Evolutionary conservation across 1,284 basidiomycete genomes (phyloP).

Genomic region (Macrocystidia cucumis): DNA sequence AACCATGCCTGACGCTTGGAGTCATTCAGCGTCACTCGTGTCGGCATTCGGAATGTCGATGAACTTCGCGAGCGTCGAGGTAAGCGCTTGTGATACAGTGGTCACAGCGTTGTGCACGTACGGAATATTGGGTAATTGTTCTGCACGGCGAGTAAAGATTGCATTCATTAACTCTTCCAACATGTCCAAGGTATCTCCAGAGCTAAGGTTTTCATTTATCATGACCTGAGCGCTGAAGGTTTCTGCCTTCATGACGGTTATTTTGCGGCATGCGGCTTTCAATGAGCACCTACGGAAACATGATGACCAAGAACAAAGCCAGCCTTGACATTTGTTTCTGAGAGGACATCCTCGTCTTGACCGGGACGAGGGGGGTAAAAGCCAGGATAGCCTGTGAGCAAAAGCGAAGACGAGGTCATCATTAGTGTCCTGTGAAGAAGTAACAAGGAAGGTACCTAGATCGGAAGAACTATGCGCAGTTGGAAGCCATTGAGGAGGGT

Average conservation of each 20-base stretch:
- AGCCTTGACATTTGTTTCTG: slow-evolving; percentile 70
- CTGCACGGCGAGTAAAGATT: slow-evolving; percentile 60
- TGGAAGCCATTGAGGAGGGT: slow-evolving; percentile 67
- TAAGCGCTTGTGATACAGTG: slow-evolving; percentile 1
- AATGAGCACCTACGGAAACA: slow-evolving; percentile 45
- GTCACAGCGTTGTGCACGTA: slow-evolving; percentile 39
- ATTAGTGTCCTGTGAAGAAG: too few species aligned
- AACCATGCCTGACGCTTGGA: slow-evolving; percentile 86
- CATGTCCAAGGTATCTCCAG: slow-evolving; percentile 49
- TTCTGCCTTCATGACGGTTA: slow-evolving; percentile 43
- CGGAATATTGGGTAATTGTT: slow-evolving; percentile 52
- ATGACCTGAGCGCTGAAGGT: slow-evolving; percentile 50
- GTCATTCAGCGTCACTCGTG: slow-evolving; percentile 87
- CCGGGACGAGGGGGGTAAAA: slow-evolving; percentile 80
- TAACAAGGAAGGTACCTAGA: slow-evolving; percentile 38
- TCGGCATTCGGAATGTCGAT: slow-evolving; percentile 78
- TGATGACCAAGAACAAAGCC: slow-evolving; percentile 60
- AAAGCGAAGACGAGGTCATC: too few species aligned
- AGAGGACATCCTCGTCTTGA: slow-evolving; percentile 82
- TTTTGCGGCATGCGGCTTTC: not conserved
- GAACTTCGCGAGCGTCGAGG: slow-evolving; percentile 32
- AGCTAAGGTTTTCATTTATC: slow-evolving; percentile 43
- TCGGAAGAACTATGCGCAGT: slow-evolving; percentile 58
- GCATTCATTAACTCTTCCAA: slow-evolving; percentile 79
- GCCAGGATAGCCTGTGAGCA: slow-evolving; percentile 73